Evolutionary conservation across 1,284 basidiomycete species (phyloP), one percentile per base, ranked within the genome.

Genomic region (Veloporphyrellus conicus): DNA sequence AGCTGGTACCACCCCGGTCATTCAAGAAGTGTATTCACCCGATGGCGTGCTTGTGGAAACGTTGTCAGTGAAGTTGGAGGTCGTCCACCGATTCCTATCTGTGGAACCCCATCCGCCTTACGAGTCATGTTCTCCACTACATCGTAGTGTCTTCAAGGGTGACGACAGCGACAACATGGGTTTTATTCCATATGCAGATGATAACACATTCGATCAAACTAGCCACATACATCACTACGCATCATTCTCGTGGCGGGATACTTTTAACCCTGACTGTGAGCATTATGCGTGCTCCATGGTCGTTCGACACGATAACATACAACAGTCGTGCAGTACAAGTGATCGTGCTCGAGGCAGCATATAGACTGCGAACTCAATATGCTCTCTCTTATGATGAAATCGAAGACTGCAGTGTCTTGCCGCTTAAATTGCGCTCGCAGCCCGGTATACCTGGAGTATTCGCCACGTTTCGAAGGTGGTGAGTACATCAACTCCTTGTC

Each of bases 141-240:
- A 56, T 8, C 67, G 69, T 36, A 80, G 68, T 49, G 65, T 79
- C 12, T 70, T 73, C 45, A 68, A 68, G 18, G 82, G 80, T 4
- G 81, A 84, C 53, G 82, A 85, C 49, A 63, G 75, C 5, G 65
- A 72, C 51, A 63, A 68, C 25, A 72, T 83, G 70, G 69, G 69
- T 1, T 84, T 82, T 58, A 61, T 82, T n/a, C 81, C 81, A 2
- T 75, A 75, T 42, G 68, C 75, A 1, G 81, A 84, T 52, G 80
- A 82, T 37, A 67, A 69, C 3, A 53, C 39, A 0, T 84, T 84
- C 53, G 53, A 77, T 45, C 63, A 62, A 20, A 33, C 48, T 5
- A 58, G 52, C 14, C 73, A 81, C 53, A 55, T 63, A 2, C 49
- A 58, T n/a, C 68, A 74, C 3, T 75, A 82, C 59, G 63, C 59